phyloP scores from a whole-genome alignment of 1,284 basidiomycete species.

The Boletellus deceptivus region DNA sequence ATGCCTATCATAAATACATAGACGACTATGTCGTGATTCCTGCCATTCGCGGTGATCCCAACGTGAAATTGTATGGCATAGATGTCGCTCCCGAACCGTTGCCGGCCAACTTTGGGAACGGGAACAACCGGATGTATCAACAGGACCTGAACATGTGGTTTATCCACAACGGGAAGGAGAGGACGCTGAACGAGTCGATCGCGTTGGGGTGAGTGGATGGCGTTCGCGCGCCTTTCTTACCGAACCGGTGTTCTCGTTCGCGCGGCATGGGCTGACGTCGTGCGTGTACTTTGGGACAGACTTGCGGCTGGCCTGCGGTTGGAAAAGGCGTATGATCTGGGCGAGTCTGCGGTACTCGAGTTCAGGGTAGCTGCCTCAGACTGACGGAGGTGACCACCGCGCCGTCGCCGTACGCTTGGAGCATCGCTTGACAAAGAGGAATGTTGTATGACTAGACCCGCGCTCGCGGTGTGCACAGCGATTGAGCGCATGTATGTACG shows the following conservation, averaged over 20 bases:
- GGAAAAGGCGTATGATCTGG: slow-evolving; percentile 28
- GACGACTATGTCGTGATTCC: slow-evolving; percentile 22
- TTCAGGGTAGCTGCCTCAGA: slow-evolving; percentile 19
- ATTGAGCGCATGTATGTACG: too few species aligned
- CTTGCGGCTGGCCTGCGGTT: slow-evolving; percentile 20
- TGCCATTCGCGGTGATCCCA: slow-evolving; percentile 3
- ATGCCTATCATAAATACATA: neutral
- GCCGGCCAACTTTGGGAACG: slow-evolving; percentile 30
- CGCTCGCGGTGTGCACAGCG: too few species aligned
- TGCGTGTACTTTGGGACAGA: slow-evolving; percentile 2
- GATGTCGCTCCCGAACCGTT: slow-evolving; percentile 29
- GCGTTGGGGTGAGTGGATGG: slow-evolving; percentile 19
- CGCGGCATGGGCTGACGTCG: neutral
- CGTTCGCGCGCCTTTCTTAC: too few species aligned
- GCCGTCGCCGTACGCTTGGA: neutral
- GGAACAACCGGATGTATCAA: slow-evolving; percentile 25
- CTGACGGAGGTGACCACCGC: neutral
- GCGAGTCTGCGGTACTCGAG: slow-evolving; percentile 24
- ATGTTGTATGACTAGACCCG: neutral
- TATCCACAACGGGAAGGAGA: slow-evolving; percentile 27
- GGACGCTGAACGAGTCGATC: slow-evolving; percentile 21
- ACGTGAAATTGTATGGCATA: slow-evolving; percentile 6
- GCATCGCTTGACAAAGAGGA: neutral
- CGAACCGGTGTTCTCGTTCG: neutral
- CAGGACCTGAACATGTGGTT: slow-evolving; percentile 32